Conservation (phyloP, 345 rosid genomes). For the Rhodomyrtus tomentosa region DNA sequence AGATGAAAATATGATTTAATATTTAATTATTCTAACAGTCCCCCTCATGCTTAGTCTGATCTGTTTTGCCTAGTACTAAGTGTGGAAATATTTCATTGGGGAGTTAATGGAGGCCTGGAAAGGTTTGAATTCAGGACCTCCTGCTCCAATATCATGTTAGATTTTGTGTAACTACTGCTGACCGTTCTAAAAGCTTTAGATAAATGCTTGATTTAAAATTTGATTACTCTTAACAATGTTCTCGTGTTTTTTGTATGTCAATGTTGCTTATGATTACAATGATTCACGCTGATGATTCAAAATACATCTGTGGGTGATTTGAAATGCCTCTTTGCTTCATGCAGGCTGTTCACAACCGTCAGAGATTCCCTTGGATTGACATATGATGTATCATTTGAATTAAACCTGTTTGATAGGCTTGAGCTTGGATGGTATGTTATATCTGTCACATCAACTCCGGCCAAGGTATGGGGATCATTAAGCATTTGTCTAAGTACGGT, state of each 20-base stretch:
- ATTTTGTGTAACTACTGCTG: too few relatives aligned
- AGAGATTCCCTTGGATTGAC: constrained; percentile 98
- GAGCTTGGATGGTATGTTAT: constrained; percentile 99
- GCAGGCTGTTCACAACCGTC: constrained; percentile 97
- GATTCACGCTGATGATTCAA: background rate
- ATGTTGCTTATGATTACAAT: background rate
- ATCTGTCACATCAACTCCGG: constrained; percentile 95
- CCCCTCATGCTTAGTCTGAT: too few relatives aligned
- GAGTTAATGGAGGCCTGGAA: too few relatives aligned
- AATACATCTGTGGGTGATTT: background rate
- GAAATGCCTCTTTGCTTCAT: background rate
- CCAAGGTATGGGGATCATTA: constrained; percentile 45
- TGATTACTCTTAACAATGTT: background rate
- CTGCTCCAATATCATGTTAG: too few relatives aligned
- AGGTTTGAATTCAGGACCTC: too few relatives aligned
- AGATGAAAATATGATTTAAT: too few relatives aligned
- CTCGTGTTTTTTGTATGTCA: background rate
- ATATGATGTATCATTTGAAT: constrained; percentile 95
- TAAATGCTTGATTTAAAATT: too few relatives aligned
- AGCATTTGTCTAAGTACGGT: background rate
- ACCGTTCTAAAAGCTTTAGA: too few relatives aligned
- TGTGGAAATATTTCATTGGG: too few relatives aligned
- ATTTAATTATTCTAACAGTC: too few relatives aligned
- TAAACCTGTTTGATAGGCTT: constrained; percentile 89
- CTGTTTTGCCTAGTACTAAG: too few relatives aligned